Conservation (phyloP, 2,329 filamentous ascomycete species). For the Coniochaeta hoffmannii region DNA sequence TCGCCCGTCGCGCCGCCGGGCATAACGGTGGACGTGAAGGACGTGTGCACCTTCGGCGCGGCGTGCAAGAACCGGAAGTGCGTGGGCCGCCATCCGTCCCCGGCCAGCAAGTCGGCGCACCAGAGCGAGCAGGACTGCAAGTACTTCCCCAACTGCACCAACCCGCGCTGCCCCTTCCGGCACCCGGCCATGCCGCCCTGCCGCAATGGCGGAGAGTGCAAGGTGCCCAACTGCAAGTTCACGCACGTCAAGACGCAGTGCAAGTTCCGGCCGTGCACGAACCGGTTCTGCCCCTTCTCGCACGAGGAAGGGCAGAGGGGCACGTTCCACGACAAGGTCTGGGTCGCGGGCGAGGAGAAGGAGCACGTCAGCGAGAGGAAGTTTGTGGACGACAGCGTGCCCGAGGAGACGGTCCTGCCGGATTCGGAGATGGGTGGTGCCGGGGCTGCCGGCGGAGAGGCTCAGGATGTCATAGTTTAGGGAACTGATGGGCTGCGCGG, state of each 20-base stretch:
- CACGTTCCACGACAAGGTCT: conserved; percentile 81
- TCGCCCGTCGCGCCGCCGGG: conserved; percentile 81
- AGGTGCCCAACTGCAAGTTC: conserved; percentile 75
- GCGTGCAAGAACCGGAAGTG: conserved; percentile 97
- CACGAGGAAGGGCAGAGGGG: conserved; percentile 88
- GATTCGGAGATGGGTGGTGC: conserved; percentile 17
- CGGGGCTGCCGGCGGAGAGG: background rate
- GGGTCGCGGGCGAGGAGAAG: conserved; percentile 59
- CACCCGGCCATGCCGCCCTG: conserved; percentile 84
- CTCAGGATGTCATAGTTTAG: background rate
- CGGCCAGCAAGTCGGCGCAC: conserved; percentile 69
- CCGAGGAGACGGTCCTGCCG: conserved; percentile 68
- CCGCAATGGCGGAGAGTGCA: conserved; percentile 86
- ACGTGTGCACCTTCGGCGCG: conserved; percentile 76
- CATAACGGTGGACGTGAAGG: conserved; percentile 67
- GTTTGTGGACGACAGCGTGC: conserved; percentile 65
- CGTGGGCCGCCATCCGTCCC: conserved; percentile 83
- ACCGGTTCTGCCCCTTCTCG: conserved; percentile 80
- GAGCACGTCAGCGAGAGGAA: conserved; percentile 81
- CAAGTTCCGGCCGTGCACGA: conserved; percentile 86
- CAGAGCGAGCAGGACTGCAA: conserved; percentile 82
- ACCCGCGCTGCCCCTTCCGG: conserved; percentile 78
- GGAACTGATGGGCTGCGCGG: background rate
- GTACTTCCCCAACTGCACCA: conserved; percentile 87
- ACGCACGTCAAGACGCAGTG: conserved; percentile 80